Evolutionary conservation across 345 rosid species (phyloP), one percentile per base, ranked within the genome.

Genomic region (Zanthoxylum bungeanum): DNA sequence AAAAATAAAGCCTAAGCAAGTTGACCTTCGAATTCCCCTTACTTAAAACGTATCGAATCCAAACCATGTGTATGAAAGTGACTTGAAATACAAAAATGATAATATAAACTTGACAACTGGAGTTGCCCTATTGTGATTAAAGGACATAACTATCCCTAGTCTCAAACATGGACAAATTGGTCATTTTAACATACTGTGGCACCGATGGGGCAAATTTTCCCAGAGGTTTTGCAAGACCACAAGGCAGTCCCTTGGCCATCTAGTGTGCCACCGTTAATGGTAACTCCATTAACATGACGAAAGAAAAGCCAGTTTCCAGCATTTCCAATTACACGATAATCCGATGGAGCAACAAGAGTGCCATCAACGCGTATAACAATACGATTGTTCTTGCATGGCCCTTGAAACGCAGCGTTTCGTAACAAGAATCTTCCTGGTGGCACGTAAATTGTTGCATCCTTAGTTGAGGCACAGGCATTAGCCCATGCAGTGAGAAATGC

Each of bases 401-500:
- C 97, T 12, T 70, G 49, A 71, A 93, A 91, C n/a, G 28, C 55
- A 12, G 83, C 64, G 53, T 51, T 83, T 22, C 70, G 33, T 1
- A 89, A 40, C 58, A 84, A 58, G 77, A 84, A 93, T 62, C 64
- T 80, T 5, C 97, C 98, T 10, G 11, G 9, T 3, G 98, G 97
- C 9, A 91, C 85, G 63, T 81, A 74, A 4, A 93, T 66, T 55
- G 85, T 84, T 39, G 88, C 82, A 0, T 84, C 66, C 14, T 50
- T 39, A 0, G 75, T 28, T 1, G 97, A 87, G 64, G 34, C 74
- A 71, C 97, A 91, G 4, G 88, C 92, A 0, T 64, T 56, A 7
- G 62, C 22, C 97, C 97, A 91, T 7, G 95, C 93, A 59, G 80
- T 76, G 31, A 81, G 75, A 75, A 93, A 87, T 16, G 97, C 89